Conservation (phyloP, 345 rosid species). For the Camelina neglecta region DNA sequence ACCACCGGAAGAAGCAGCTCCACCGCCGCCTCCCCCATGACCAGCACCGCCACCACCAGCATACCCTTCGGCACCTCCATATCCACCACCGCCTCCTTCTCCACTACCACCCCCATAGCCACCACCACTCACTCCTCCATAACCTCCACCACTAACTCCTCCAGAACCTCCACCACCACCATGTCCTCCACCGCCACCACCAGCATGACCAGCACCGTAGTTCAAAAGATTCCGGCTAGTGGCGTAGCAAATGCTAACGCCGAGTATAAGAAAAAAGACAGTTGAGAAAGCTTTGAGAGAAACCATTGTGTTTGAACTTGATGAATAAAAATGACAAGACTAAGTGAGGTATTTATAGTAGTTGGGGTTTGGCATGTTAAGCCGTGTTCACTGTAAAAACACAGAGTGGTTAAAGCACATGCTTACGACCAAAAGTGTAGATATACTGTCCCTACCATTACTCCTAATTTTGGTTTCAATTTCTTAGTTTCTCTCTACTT, state of each 20-base stretch:
- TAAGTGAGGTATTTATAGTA: conserved; percentile 42
- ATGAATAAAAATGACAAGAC: conserved; percentile 32
- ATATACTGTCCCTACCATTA: conserved; percentile 42
- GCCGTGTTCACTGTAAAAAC: conserved; percentile 19
- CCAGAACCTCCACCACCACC: conserved; percentile 48
- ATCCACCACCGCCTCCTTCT: conserved; percentile 52
- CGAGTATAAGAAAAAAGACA: conserved; percentile 42
- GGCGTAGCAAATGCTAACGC: conserved; percentile 47
- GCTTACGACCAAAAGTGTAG: conserved; percentile 34
- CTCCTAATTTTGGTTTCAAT: conserved; percentile 11
- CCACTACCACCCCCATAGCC: conserved; percentile 42
- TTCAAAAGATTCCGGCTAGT: conserved; percentile 47
- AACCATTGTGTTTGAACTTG: conserved; percentile 39
- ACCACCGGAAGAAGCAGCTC: conserved; percentile 42
- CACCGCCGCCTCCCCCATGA: conserved; percentile 52
- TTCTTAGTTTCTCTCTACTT: background rate
- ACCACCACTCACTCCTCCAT: conserved; percentile 45
- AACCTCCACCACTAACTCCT: conserved; percentile 43
- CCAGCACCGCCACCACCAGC: conserved; percentile 44
- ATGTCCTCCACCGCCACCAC: conserved; percentile 46
- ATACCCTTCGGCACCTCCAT: conserved; percentile 45
- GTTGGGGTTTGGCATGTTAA: conserved; percentile 32
- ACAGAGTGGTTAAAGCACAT: conserved; percentile 30
- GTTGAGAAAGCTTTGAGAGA: conserved; percentile 45
- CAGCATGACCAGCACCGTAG: conserved; percentile 37